Evolutionary conservation across 2,329 filamentous ascomycete species (phyloP), one percentile per base, ranked within the genome.

Genomic region (Trichothecium sympodiale): DNA sequence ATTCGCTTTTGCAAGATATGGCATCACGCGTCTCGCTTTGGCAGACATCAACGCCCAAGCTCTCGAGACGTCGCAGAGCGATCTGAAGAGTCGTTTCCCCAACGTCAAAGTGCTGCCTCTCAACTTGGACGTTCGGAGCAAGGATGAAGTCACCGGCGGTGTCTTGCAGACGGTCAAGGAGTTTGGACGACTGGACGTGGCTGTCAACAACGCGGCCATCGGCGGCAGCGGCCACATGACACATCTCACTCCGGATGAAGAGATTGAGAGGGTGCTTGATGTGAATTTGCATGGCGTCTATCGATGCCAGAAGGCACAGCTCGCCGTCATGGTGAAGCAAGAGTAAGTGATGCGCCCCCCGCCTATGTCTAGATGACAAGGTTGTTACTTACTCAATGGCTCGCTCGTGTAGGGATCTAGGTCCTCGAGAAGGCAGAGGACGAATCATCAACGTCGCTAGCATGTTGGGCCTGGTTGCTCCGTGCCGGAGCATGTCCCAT

Each of bases 221-320:
- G 54, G 53, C 6, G 67, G 66, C 1, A 45, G 46, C 1, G 51
- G 59, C 18, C 50, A 46, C 13, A 50, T 51, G 2, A 73, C 69
- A 0, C 61, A 71, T 37, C 58, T 72, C 38, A 46, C 62, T 29
- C 51, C 55, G 1, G 55, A 66, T 34, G 55, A 57, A 1, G 66
- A 71, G 31, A 77, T 70, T 60, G 48, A 64, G 28, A 55, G 58
- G 5, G 57, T 76, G 1, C 44, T 76, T 3, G 59, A 65, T 38
- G 53, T 75, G 31, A 71, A 78, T 41, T 57, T 74, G 16, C 64
- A 64, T 30, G 74, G 72, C 4, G 65, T 77, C 1, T 76, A 69
- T 63, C 54, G 71, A 17, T 75, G 71, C 41, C 67, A 76, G 45
- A 57, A 61, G 34, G 71, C 69, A 29, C 58, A 77, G 49, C 52